Percentiles rank a stretch among this genome's conserved stretches.
Evolutionary conservation across 139 green algal species (phyloP).

Genomic region (Edaphochlamys debaryana): DNA sequence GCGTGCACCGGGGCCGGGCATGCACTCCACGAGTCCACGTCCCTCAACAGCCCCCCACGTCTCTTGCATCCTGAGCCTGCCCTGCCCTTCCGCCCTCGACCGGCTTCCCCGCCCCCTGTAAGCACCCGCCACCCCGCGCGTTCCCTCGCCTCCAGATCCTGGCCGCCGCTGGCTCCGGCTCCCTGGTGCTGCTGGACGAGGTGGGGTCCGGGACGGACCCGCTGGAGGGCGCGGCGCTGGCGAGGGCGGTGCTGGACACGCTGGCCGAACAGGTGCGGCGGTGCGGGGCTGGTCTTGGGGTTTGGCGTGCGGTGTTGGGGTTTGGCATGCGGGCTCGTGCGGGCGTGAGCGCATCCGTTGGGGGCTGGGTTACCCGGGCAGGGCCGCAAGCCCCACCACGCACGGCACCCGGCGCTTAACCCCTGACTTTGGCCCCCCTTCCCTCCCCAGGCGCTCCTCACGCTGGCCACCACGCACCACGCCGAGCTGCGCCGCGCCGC

Average conservation of each 20-base stretch:
- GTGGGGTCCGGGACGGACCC: conserved; percentile 89
- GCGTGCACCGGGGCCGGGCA: no score
- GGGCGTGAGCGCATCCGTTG: no score
- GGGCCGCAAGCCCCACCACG: not conserved
- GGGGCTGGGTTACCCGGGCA: no score
- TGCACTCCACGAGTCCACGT: no score
- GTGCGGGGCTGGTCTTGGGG: not conserved
- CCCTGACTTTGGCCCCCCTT: no score
- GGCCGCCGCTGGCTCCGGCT: conserved; percentile 51
- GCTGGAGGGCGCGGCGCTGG: conserved; percentile 91
- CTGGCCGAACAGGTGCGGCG: conserved; percentile 48
- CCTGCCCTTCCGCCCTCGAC: no score
- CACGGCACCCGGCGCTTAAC: not conserved
- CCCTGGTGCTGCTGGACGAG: conserved; percentile 94
- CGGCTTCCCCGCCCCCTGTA: no score
- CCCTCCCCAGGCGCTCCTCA: conserved; percentile 69
- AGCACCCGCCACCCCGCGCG: no score
- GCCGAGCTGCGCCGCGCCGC: conserved; percentile 45
- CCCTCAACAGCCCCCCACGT: no score
- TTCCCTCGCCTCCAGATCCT: conserved; percentile 47
- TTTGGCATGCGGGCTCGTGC: not conserved
- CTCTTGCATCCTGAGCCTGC: no score
- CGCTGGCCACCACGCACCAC: conserved; percentile 88
- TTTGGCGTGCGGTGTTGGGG: no score
- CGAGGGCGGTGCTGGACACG: conserved; percentile 80